Base-by-base conservation (phyloP, 1,139 yeast species). In the Taphrina sp. region DNA sequence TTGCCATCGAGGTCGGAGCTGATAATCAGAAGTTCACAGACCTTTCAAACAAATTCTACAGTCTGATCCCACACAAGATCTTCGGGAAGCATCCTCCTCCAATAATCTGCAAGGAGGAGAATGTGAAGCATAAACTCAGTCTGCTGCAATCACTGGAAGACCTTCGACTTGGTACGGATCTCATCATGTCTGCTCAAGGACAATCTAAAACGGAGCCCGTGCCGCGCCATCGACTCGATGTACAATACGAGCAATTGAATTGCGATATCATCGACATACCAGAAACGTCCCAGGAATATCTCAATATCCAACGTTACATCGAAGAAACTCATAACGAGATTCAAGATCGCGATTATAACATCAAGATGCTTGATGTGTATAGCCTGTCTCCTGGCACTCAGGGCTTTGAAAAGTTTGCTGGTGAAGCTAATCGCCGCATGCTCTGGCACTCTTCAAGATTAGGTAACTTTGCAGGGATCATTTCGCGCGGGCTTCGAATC, bases 381-480 rank as follows among this genome's bases (percentile, higher is more conserved):
- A n/a, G 33, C 12, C 44, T 46, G 10, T 16, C 12, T 5, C 22
- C 43, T n/a, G 37, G 26, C 12, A n/a, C 24, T 7, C 37, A 37
- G 14, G 37, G 10, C 2, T 46, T 46, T 20, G 1, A 2, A 12
- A 29, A 37, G 16, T 37, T 26, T 20, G 20, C 31, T 20, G 16
- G 20, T 2, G 43, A 37, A 14, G 8, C 24, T 24, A 46, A 46
- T 20, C 35, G 52, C 7, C 52, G 37, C 22, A 28, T 46, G 16
- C 26, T 46, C 37, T 46, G 52, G 52, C 52, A 46, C 19, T 46
- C 36, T n/a, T 46, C 52, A 5, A 24, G 52, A 5, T 14, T 46
- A 7, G 52, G 52, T 14, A 46, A 46, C 28, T 46, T 36, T 14
- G 24, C 52, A 4, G 52, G 52, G 10, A 46, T 46, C 5, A 26